Base-by-base conservation (phyloP, 441 rosid species). In the Eutrema salsugineum region DNA sequence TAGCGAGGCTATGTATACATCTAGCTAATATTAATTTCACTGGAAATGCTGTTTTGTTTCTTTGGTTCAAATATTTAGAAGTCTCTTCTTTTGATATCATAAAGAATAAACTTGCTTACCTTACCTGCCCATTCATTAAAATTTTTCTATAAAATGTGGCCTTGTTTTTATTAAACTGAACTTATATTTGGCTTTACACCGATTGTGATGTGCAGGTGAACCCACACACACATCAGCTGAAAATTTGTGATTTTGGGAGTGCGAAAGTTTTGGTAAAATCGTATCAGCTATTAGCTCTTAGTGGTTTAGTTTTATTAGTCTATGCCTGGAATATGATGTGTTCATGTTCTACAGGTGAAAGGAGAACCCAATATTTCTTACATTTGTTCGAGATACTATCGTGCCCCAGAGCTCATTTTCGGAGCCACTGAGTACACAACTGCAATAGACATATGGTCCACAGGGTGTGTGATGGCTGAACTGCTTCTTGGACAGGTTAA, bases 191-290 rank as follows among this genome's bases (percentile, higher is more conserved):
- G 11, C 35, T 42, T 22, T 28, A 10, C 24, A 48, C 42, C 24
- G 30, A n/a, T 46, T 28, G 17, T 12, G 24, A 24, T 62, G 39
- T 63, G 43, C 69, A 61, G 74, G 79, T 75, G 20, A 68, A 68
- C 35, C 79, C 79, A 39, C 75, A 75, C 51, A 68, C 79, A 10
- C 70, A 75, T 27, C 79, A 75, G 53, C 55, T 75, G 3, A 75
- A 75, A 28, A 30, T 75, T 11, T 75, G 79, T 62, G 79, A 75
- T 63, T 75, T 75, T 54, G 79, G 79, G 14, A 75, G 79, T 57
- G 79, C 79, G 42, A 75, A 75, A 75, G 70, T 75, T 19, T 40
- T 75, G 69, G 79, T 75, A 67, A 53, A 14, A 24, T 42, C 24
- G n/a, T 30, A 28, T 22, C 17, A 22, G 47, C 48, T 32, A 22